Percentiles rank a stretch among this genome's conserved stretches.
Evolutionary conservation across 2,329 filamentous ascomycete genomes (phyloP).

Genomic region (Kalmusia sp.): DNA sequence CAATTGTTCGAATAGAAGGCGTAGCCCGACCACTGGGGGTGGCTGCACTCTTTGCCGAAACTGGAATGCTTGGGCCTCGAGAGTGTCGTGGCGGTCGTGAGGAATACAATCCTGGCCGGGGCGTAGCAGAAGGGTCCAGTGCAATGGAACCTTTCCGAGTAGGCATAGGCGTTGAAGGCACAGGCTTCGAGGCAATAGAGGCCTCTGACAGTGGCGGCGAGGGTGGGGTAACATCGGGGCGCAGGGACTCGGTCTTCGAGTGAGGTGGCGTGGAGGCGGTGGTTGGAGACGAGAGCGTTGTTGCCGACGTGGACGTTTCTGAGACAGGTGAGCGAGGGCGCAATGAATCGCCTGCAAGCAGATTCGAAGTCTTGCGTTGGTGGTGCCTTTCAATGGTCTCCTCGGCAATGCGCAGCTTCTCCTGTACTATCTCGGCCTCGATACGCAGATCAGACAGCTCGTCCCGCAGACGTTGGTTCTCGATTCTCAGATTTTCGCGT

Average conservation of each 20-base stretch:
- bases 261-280: conserved; percentile 85
- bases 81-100: conserved; percentile 57
- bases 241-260: conserved; percentile 66
- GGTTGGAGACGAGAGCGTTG: conserved; percentile 84
- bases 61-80: conserved; percentile 66
- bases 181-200: conserved; percentile 62
- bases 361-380: conserved; percentile 58
- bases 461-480: conserved; percentile 86
- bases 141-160: conserved; percentile 55
- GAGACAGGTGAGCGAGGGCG: conserved; percentile 73
- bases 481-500: conserved; percentile 85
- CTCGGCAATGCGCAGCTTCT: conserved; percentile 83
- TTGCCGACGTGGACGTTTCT: conserved; percentile 79
- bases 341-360: conserved; percentile 56
- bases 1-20: conserved; percentile 49
- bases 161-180: conserved; percentile 50
- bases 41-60: conserved; percentile 41
- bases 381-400: conserved; percentile 57
- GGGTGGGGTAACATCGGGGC: conserved; percentile 80
- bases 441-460: conserved; percentile 93
- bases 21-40: conserved; percentile 49
- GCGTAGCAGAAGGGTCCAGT: conserved; percentile 59
- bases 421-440: conserved; percentile 90
- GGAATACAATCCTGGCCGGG: conserved; percentile 59
- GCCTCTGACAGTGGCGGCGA: conserved; percentile 93